These are phyloP conservation scores for Aspergillus uvarum DNA, from an alignment of 2,329 filamentous ascomycete species.

Conservation along the genomic window DNA sequence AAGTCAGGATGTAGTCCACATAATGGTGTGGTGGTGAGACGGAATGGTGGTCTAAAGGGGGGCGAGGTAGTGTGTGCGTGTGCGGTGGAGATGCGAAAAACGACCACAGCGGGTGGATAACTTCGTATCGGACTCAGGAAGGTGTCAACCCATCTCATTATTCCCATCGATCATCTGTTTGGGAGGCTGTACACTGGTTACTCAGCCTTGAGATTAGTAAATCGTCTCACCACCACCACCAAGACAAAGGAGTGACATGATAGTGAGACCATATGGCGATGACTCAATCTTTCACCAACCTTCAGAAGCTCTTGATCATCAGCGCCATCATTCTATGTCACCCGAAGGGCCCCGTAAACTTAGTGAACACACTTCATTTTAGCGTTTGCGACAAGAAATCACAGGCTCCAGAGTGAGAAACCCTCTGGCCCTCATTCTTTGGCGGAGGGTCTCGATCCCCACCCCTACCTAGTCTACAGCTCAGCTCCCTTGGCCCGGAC, in stretches of 20 bases:
- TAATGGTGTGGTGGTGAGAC: background rate
- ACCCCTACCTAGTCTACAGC: background rate
- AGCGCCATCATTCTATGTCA: background rate
- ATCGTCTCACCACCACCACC: background rate
- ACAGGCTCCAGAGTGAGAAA: background rate
- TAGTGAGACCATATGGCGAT: background rate
- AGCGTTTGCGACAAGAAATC: conserved; percentile 4
- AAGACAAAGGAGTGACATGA: background rate
- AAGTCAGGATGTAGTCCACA: background rate
- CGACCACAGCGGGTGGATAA: background rate
- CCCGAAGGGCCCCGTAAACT: background rate
- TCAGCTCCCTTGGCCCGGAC: conserved; percentile 1
- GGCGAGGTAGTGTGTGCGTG: background rate
- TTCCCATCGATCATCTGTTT: background rate
- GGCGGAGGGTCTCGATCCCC: conserved; percentile 2
- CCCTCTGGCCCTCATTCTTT: conserved; percentile 1
- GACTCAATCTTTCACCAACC: background rate
- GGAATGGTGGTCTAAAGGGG: background rate
- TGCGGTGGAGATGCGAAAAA: background rate
- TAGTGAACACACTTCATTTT: background rate
- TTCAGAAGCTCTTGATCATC: too few species aligned
- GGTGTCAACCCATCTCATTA: background rate
- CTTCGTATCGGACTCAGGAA: background rate
- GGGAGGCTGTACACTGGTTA: background rate
- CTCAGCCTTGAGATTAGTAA: background rate